phyloP scores from a whole-genome alignment of 768 basidiomycete species.

The Lentinula detonsa region DNA sequence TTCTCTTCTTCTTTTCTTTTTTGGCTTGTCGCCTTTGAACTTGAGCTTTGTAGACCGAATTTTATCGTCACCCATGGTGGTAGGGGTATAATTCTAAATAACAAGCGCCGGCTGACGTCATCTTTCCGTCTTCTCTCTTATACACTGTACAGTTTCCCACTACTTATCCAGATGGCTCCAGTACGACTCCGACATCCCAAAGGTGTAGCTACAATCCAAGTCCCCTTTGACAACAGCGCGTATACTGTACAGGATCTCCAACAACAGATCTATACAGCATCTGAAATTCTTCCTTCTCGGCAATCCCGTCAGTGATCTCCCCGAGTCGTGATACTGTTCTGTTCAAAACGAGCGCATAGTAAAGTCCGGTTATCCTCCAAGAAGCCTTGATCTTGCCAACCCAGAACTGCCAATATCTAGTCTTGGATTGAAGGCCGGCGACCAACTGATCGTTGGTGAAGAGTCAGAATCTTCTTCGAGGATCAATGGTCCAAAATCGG shows the following conservation, averaged over 20 bases:
- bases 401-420: slow-evolving; percentile 72
- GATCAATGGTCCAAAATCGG: too few species aligned
- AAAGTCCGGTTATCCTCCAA: slow-evolving; percentile 83
- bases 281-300: slow-evolving; percentile 67
- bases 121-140: neutral
- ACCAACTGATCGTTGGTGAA: slow-evolving; percentile 79
- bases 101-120: neutral
- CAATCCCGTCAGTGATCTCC: slow-evolving; percentile 62
- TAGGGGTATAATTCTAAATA: neutral
- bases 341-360: slow-evolving; percentile 33
- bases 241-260: slow-evolving; percentile 73
- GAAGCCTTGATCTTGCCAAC: slow-evolving; percentile 51
- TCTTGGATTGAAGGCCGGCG: slow-evolving; percentile 71
- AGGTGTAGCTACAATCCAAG: slow-evolving; percentile 72
- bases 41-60: slow-evolving; percentile 72
- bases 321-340: neutral
- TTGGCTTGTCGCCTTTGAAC: slow-evolving; percentile 84
- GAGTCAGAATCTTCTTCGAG: slow-evolving; percentile 11
- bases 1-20: slow-evolving; percentile 76
- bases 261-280: slow-evolving; percentile 57
- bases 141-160: too few species aligned
- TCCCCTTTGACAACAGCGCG: slow-evolving; percentile 45
- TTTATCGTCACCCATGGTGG: slow-evolving; percentile 20
- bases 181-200: slow-evolving; percentile 81
- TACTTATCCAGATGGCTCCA: slow-evolving; percentile 44